phyloP scores from a whole-genome alignment of 805 yeast genomes.

The Candida caryicola region DNA sequence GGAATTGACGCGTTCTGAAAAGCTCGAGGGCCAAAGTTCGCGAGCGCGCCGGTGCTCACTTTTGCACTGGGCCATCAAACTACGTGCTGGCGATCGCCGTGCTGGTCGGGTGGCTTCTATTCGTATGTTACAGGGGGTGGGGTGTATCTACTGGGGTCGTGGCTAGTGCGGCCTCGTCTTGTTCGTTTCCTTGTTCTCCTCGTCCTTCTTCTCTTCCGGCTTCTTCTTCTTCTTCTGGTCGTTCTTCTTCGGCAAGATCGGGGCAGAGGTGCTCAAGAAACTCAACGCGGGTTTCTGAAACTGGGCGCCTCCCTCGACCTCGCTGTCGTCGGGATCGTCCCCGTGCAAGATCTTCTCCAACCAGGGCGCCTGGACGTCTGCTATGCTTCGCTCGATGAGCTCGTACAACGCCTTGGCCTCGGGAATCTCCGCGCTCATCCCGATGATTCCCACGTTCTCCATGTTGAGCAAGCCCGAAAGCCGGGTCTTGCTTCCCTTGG shows the following conservation, averaged over 20 bases:
- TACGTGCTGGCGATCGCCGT: no score
- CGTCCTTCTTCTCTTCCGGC: background rate
- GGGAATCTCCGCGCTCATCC: slow-evolving; percentile 25
- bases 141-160: background rate
- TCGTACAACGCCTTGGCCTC: slow-evolving; percentile 30
- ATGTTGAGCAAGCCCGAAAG: slow-evolving; percentile 30
- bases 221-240: slow-evolving; percentile 18
- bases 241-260: slow-evolving; percentile 29
- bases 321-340: slow-evolving; percentile 3
- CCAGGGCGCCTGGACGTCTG: slow-evolving; percentile 47
- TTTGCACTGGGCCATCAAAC: no score
- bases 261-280: slow-evolving; percentile 46
- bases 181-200: background rate
- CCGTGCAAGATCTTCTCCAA: slow-evolving; percentile 28
- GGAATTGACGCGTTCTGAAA: no score
- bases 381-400: slow-evolving; percentile 27
- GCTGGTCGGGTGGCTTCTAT: no score
- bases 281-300: slow-evolving; percentile 39
- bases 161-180: background rate
- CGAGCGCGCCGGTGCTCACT: no score
- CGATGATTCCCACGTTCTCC: slow-evolving; percentile 31
- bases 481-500: slow-evolving; percentile 38
- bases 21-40: no score
- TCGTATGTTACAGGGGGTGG: no score
- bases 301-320: slow-evolving; percentile 1